Percentiles rank a stretch among this genome's conserved stretches.
phyloP scores from a whole-genome alignment of 352 stramenopile genomes.

The Globisporangium perplexum region DNA sequence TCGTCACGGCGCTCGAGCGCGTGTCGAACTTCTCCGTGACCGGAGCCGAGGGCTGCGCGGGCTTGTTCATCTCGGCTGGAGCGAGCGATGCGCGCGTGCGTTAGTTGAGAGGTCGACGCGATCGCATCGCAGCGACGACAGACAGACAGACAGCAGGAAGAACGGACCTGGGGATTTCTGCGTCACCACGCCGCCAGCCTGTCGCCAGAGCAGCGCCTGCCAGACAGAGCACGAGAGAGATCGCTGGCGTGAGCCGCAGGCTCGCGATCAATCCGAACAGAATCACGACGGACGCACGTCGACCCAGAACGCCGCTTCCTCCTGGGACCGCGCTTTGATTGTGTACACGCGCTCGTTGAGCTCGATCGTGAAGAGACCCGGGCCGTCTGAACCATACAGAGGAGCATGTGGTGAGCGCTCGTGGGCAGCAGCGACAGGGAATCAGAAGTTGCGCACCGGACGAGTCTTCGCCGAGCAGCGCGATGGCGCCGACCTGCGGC shows the following conservation, averaged over 20 bases:
- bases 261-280: background rate
- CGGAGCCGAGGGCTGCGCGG: conserved; percentile 12
- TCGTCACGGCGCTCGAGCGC: conserved; percentile 5
- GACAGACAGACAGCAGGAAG: too few species aligned
- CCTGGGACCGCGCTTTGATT: conserved; percentile 83
- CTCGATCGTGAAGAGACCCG: conserved; percentile 86
- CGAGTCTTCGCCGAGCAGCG: conserved; percentile 64
- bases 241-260: too few species aligned
- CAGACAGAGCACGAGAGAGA: background rate
- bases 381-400: conserved; percentile 59
- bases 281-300: conserved; percentile 35
- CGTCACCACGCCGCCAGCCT: conserved; percentile 71
- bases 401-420: too few species aligned
- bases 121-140: too few species aligned
- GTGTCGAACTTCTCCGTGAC: conserved; percentile 11
- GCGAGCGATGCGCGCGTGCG: background rate
- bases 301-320: conserved; percentile 85
- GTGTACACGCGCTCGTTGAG: conserved; percentile 89
- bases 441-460: conserved; percentile 24
- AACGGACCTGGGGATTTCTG: conserved; percentile 64
- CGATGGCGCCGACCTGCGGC: conserved; percentile 88
- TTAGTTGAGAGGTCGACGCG: background rate
- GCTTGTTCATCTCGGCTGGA: conserved; percentile 20
- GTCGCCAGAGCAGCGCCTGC: conserved; percentile 75
- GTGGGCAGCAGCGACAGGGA: too few species aligned